Conservation (phyloP, 1,139 yeast genomes). For the Taphrina communis region DNA sequence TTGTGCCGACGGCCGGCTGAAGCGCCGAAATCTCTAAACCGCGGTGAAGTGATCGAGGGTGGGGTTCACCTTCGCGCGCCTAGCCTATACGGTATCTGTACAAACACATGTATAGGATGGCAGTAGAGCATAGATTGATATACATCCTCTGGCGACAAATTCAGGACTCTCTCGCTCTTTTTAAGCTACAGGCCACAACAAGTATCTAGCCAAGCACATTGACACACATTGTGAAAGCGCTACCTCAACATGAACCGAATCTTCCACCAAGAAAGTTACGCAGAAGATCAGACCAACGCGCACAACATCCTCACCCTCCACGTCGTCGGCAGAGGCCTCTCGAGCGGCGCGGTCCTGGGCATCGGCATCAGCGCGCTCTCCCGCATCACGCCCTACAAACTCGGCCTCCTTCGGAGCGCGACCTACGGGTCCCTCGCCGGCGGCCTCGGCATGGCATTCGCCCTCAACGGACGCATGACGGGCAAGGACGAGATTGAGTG, state of each 20-base stretch:
- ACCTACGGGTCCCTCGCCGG: neutral
- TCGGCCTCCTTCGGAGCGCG: neutral
- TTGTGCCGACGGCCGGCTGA: no score
- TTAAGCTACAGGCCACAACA: neutral
- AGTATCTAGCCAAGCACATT: no score
- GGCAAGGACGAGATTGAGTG: constrained; percentile 17
- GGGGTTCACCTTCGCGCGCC: no score
- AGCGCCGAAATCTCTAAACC: no score
- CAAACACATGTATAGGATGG: no score
- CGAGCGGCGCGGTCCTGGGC: constrained; percentile 9
- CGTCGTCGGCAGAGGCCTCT: constrained; percentile 12
- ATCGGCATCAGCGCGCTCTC: neutral
- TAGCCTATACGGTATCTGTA: no score
- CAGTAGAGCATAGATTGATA: no score
- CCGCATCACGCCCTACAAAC: constrained; percentile 16
- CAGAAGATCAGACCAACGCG: constrained; percentile 14
- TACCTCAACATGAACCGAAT: neutral
- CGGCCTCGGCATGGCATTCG: neutral
- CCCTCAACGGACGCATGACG: neutral
- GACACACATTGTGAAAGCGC: neutral
- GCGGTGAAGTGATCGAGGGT: no score
- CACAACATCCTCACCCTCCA: constrained; percentile 9
- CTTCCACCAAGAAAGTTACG: neutral
- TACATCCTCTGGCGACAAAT: no score
- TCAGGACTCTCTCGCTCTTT: no score